These are phyloP conservation scores for Pichia occidentalis DNA, from an alignment of 805 yeast genomes.

Conservation along the genomic window DNA sequence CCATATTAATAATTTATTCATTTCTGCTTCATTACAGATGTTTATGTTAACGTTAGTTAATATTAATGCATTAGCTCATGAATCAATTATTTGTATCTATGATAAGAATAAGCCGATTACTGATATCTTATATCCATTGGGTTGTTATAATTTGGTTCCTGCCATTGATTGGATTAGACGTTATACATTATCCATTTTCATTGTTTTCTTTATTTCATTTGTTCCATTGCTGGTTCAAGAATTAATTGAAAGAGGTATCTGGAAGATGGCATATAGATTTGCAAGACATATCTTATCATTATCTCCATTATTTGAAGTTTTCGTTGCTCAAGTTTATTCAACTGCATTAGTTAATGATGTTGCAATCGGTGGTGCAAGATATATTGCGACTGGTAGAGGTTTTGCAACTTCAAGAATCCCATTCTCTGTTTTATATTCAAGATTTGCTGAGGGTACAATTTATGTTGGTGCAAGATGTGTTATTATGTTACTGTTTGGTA, in stretches of 20 bases:
- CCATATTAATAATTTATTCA: slow-evolving; percentile 75
- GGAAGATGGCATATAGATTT: slow-evolving; percentile 67
- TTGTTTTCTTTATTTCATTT: slow-evolving; percentile 75
- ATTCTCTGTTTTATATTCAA: slow-evolving; percentile 64
- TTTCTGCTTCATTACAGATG: slow-evolving; percentile 66
- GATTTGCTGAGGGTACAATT: slow-evolving; percentile 77
- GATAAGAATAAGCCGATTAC: slow-evolving; percentile 60
- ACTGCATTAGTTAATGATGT: slow-evolving; percentile 64
- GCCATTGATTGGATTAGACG: slow-evolving; percentile 78
- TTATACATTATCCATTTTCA: slow-evolving; percentile 72
- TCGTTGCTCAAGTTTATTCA: slow-evolving; percentile 74
- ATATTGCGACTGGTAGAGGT: slow-evolving; percentile 82
- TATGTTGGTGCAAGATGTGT: slow-evolving; percentile 78
- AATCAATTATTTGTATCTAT: slow-evolving; percentile 61
- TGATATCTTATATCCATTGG: slow-evolving; percentile 57
- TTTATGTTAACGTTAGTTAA: slow-evolving; percentile 67
- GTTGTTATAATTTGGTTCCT: slow-evolving; percentile 70
- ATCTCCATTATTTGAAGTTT: slow-evolving; percentile 79
- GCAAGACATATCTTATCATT: slow-evolving; percentile 60
- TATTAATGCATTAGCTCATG: slow-evolving; percentile 67
- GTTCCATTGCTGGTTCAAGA: slow-evolving; percentile 76
- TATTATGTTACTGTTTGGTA: slow-evolving; percentile 65
- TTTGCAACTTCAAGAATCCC: slow-evolving; percentile 78
- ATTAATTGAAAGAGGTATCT: slow-evolving; percentile 73
- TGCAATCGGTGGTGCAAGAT: slow-evolving; percentile 81